Evolutionary conservation across 768 basidiomycete genomes (phyloP), one percentile per base, ranked within the genome.

Genomic region (Leucosporidium creatinivorum): DNA sequence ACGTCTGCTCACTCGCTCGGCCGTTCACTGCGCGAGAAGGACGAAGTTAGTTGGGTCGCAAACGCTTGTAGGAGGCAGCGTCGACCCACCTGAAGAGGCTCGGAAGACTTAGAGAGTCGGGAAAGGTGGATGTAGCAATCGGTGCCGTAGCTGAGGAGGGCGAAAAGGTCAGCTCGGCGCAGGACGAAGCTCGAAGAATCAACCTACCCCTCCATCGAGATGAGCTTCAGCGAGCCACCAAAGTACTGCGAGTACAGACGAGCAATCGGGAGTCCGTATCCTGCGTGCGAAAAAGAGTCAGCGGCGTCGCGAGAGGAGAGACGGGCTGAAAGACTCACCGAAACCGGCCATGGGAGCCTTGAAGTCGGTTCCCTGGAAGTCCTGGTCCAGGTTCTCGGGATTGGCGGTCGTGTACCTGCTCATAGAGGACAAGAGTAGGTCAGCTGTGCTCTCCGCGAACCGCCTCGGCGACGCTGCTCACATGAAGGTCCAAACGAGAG

Each of bases 401-500:
- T 68, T 69, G 18, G 75, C 75, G 2, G 77, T 77, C 12, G 77
- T 77, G 70, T 77, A 77, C 73, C 71, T 74, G 57, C 23, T 3
- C 33, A 33, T 10, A 33, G 3, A 56, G 59, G 62, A 17, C 10
- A 12, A 13, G 15, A 44, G 39, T 21, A 28, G 10, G 48, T 81
- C 80, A 89, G n/a, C n/a, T 50, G 33, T n/a, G 13, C 6, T 59
- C 61, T 44, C 48, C 21, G 17, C 5, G 4, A 10, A n/a, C n/a
- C n/a, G 25, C 15, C 30, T 1, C 13, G 1, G 8, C 21, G 33
- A 6, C 2, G 89, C 89, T 18, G 55, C 68, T 21, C 28, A 91
- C 91, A 96, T 94, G 78, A 93, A 98, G 66, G 94, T 99, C 96
- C 96, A 99, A 62, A 99, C 94, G 56, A 93, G 83, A 12, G 93